These are phyloP conservation scores for Myxozyma mucilagina DNA, from an alignment of 805 yeast genomes.

Conservation along the genomic window DNA sequence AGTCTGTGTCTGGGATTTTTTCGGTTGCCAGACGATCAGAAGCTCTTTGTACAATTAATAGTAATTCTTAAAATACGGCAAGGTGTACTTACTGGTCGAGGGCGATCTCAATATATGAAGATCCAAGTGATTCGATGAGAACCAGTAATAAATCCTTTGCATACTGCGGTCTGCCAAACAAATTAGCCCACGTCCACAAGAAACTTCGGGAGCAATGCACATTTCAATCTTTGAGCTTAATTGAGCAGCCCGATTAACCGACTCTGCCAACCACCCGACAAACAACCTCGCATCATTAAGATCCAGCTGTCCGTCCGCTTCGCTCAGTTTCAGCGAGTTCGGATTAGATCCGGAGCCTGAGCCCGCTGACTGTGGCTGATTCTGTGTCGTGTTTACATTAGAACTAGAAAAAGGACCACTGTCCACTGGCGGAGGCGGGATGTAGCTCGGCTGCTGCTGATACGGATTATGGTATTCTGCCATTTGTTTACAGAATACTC, in stretches of 20 bases:
- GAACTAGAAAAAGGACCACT: not conserved
- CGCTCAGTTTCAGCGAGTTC: not conserved
- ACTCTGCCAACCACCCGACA: slow-evolving; percentile 20
- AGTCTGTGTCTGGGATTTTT: slow-evolving; percentile 4
- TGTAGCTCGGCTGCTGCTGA: not conserved
- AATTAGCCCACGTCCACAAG: not conserved
- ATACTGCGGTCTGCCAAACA: slow-evolving; percentile 17
- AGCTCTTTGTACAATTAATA: not conserved
- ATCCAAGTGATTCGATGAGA: slow-evolving; percentile 18
- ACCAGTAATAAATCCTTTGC: slow-evolving; percentile 18
- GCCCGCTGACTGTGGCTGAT: not conserved
- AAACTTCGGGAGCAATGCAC: not conserved
- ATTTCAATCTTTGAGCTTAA: slow-evolving; percentile 25
- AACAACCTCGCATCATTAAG: slow-evolving; percentile 14
- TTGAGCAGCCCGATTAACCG: slow-evolving; percentile 19
- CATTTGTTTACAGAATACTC: not conserved
- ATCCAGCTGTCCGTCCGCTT: slow-evolving; percentile 12
- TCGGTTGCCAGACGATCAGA: slow-evolving; percentile 10
- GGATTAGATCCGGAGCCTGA: not conserved
- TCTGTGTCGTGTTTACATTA: not conserved
- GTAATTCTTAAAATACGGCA: too few relatives aligned
- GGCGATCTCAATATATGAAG: slow-evolving; percentile 20
- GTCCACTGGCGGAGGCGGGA: not conserved
- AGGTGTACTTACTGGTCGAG: slow-evolving; percentile 17
- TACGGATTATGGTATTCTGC: not conserved